These are phyloP conservation scores for Medicago ruthenica DNA, from an alignment of 306 rosid species.

Conservation along the genomic window DNA sequence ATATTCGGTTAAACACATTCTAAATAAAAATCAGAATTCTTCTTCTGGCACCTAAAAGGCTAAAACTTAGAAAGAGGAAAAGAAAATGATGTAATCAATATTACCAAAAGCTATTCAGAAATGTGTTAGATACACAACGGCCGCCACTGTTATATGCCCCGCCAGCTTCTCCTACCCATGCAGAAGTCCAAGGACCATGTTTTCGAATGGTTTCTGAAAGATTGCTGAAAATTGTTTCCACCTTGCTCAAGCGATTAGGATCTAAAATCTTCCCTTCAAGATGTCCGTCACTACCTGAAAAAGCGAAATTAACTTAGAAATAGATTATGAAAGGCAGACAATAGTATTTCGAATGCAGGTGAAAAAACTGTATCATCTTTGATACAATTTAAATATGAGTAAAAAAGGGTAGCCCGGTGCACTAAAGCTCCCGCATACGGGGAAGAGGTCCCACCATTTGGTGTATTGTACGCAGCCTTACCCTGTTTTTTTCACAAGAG, in stretches of 20 bases:
- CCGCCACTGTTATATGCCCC: constrained; percentile 96
- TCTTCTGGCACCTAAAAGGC: background rate
- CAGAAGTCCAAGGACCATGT: constrained; percentile 83
- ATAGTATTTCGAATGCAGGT: constrained; percentile 3
- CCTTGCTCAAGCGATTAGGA: constrained; percentile 65
- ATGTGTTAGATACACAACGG: constrained; percentile 76
- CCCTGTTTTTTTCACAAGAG: too few species aligned
- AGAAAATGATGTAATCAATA: constrained; percentile 32
- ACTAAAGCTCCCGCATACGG: too few species aligned
- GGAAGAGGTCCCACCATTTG: too few species aligned
- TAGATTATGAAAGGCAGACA: background rate
- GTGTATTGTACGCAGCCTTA: too few species aligned
- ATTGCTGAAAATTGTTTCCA: constrained; percentile 55
- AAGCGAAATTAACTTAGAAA: constrained; percentile 34
- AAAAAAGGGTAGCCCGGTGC: too few species aligned
- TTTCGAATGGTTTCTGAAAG: constrained; percentile 63
- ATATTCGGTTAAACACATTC: constrained; percentile 22
- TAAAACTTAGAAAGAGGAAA: constrained; percentile 10
- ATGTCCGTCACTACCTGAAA: constrained; percentile 71
- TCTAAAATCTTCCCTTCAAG: constrained; percentile 70
- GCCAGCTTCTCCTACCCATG: constrained; percentile 99
- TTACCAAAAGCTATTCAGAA: constrained; percentile 93
- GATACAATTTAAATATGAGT: too few species aligned
- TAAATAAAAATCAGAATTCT: constrained; percentile 2
- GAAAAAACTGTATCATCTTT: background rate